Conservation (phyloP, 208 protist genomes). For the Acanthamoeba sp. region DNA sequence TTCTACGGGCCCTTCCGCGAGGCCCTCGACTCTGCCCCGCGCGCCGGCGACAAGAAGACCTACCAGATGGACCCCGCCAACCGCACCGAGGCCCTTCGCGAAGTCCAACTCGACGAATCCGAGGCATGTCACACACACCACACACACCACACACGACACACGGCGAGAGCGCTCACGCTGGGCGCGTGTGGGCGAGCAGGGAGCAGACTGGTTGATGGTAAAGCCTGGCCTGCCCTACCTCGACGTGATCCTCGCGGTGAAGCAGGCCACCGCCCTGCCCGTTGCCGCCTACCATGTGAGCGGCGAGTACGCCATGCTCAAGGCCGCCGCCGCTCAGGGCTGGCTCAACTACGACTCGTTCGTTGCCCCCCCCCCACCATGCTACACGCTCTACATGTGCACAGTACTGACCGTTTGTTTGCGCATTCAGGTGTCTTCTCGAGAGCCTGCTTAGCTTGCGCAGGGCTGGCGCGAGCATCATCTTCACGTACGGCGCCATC, state of each 20-base stretch:
- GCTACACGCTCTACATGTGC: neutral
- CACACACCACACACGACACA: neutral
- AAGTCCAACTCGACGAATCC: slow-evolving; percentile 75
- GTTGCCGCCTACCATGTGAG: slow-evolving; percentile 89
- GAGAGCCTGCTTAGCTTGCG: slow-evolving; percentile 86
- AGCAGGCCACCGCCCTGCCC: slow-evolving; percentile 81
- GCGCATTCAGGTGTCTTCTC: slow-evolving; percentile 73
- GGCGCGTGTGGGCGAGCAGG: slow-evolving; percentile 73
- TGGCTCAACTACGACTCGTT: slow-evolving; percentile 78
- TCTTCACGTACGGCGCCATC: slow-evolving; percentile 89
- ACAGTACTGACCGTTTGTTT: too few relatives aligned
- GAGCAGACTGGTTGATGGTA: slow-evolving; percentile 93
- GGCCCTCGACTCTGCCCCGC: slow-evolving; percentile 87
- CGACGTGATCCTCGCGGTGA: slow-evolving; percentile 88
- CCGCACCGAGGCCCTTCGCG: slow-evolving; percentile 82
- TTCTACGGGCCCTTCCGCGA: slow-evolving; percentile 94
- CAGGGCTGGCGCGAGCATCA: slow-evolving; percentile 89
- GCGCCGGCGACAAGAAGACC: slow-evolving; percentile 86
- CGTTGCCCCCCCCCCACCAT: neutral
- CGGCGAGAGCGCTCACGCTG: neutral
- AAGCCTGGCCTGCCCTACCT: slow-evolving; percentile 92
- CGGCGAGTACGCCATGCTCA: slow-evolving; percentile 81
- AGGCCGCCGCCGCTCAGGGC: slow-evolving; percentile 76
- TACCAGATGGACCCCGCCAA: slow-evolving; percentile 91
- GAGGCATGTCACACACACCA: slow-evolving; percentile 19